These are phyloP conservation scores for Naegleria fowleri DNA, from an alignment of 208 protist genomes.

Conservation along the genomic window DNA sequence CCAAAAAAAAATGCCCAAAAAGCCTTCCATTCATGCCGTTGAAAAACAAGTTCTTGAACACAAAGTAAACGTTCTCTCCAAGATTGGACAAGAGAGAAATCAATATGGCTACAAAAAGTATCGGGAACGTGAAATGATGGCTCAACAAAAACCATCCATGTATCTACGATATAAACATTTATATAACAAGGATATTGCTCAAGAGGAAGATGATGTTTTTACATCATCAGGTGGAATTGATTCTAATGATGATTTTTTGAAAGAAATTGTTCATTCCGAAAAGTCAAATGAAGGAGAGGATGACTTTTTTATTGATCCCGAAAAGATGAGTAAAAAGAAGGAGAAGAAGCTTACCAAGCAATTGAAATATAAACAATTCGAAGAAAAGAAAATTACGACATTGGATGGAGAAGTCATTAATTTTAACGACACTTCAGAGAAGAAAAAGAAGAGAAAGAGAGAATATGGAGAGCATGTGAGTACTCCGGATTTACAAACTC, in stretches of 20 bases:
- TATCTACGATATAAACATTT: slow-evolving; percentile 12
- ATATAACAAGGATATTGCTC: background rate
- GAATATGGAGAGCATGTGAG: background rate
- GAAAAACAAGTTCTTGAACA: background rate
- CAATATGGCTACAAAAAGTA: background rate
- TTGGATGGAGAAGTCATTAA: background rate
- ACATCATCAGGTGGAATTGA: background rate
- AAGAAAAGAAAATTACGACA: background rate
- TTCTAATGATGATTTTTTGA: background rate
- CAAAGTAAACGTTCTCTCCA: background rate
- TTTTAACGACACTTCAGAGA: background rate
- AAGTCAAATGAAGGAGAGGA: background rate
- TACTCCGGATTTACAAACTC: background rate
- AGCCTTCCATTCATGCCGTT: background rate
- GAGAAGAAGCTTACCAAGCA: background rate
- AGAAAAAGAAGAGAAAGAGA: background rate
- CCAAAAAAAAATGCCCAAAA: background rate
- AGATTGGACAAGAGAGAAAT: slow-evolving; percentile 4
- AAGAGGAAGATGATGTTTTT: background rate
- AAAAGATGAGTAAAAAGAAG: background rate
- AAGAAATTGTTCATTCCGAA: background rate
- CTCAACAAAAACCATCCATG: background rate
- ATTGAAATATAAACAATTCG: background rate
- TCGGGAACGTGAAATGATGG: background rate
- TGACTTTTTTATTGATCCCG: slow-evolving; percentile 6